Evolutionary conservation across 1,139 yeast genomes (phyloP).

Genomic region (Yamadazyma dushanensis): DNA sequence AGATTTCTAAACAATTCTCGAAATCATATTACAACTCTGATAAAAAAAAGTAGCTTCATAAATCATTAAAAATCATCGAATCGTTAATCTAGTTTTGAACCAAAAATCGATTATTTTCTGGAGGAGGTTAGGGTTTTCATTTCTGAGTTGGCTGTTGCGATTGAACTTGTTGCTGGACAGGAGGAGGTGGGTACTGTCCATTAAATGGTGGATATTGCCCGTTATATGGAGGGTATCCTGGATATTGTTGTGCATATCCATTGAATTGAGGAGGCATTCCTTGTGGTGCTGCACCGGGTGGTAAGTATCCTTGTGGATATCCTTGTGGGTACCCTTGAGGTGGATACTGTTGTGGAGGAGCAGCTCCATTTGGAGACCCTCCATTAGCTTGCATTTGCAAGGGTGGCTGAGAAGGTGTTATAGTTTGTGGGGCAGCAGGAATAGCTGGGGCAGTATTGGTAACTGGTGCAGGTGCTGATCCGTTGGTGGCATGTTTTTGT

Average conservation of each 20-base stretch:
- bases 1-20: neutral
- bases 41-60: slow-evolving; percentile 9
- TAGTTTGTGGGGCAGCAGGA: slow-evolving; percentile 19
- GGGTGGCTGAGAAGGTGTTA: slow-evolving; percentile 14
- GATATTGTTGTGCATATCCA: slow-evolving; percentile 9
- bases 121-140: slow-evolving; percentile 12
- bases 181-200: slow-evolving; percentile 22
- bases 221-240: slow-evolving; percentile 13
- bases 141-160: slow-evolving; percentile 14
- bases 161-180: slow-evolving; percentile 9
- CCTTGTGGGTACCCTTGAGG: slow-evolving; percentile 11
- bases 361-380: slow-evolving; percentile 5
- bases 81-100: slow-evolving; percentile 9
- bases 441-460: neutral
- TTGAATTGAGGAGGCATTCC: slow-evolving; percentile 20
- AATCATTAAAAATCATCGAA: slow-evolving; percentile 12
- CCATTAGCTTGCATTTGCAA: neutral
- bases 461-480: slow-evolving; percentile 19
- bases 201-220: slow-evolving; percentile 25
- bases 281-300: slow-evolving; percentile 17
- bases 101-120: slow-evolving; percentile 3
- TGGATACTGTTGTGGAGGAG: slow-evolving; percentile 2
- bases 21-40: slow-evolving; percentile 3
- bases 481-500: slow-evolving; percentile 13
- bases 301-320: slow-evolving; percentile 16